Percentiles rank a stretch among this genome's conserved stretches.
phyloP scores from a whole-genome alignment of 805 yeast genomes.

The Babjeviella inositovora region DNA sequence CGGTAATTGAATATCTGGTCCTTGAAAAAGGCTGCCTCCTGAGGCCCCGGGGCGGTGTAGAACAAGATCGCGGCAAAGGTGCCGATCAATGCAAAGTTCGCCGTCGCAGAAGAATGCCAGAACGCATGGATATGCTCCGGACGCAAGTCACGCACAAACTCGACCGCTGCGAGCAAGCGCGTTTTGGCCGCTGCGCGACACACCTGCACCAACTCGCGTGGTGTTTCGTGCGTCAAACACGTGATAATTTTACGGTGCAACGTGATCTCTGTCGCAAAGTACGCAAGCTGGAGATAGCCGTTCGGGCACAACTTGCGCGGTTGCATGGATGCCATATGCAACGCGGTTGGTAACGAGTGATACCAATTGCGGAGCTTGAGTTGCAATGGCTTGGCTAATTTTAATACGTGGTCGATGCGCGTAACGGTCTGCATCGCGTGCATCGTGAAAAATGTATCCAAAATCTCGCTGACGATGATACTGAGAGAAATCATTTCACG shows the following conservation, averaged over 20 bases:
- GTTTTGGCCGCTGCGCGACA: conserved; percentile 81
- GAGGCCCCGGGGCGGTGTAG: conserved; percentile 44
- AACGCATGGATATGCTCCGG: conserved; percentile 78
- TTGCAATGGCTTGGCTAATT: conserved; percentile 70
- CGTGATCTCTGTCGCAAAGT: conserved; percentile 81
- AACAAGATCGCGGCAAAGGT: conserved; percentile 74
- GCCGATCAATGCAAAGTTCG: conserved; percentile 71
- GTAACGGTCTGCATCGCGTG: conserved; percentile 38
- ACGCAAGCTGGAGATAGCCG: conserved; percentile 70
- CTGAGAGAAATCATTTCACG: conserved; percentile 52
- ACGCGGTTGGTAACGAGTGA: conserved; percentile 47
- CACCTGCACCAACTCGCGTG: conserved; percentile 40
- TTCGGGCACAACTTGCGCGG: conserved; percentile 54
- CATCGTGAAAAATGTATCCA: conserved; percentile 59
- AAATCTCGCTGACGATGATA: conserved; percentile 53
- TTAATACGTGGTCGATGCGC: conserved; percentile 52
- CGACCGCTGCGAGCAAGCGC: conserved; percentile 67
- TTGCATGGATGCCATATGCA: conserved; percentile 45
- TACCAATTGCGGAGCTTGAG: conserved; percentile 60
- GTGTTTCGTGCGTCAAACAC: conserved; percentile 23
- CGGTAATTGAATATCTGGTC: conserved; percentile 64
- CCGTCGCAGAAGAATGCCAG: conserved; percentile 76
- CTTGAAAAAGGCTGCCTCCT: conserved; percentile 48
- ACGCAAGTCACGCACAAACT: conserved; percentile 57
- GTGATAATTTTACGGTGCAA: conserved; percentile 67